Evolutionary conservation across 2,329 filamentous ascomycete species (phyloP), one percentile per base, ranked within the genome.

Genomic region (Fusarium luffae): DNA sequence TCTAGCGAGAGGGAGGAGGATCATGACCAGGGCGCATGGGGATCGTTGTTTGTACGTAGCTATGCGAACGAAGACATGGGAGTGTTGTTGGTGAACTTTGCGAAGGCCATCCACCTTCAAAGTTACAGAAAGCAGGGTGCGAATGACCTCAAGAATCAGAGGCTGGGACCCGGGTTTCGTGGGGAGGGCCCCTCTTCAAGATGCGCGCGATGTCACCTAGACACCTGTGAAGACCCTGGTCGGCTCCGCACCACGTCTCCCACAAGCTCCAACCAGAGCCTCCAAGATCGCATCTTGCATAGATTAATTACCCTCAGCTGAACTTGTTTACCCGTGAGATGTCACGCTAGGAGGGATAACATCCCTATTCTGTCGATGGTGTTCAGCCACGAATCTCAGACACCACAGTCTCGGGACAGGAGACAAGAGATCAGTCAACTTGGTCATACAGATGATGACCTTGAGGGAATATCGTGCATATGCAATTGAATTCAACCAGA

Each of bases 141-240:
- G 63, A 58, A 66, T 73, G 54, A 59, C 60, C 51, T 58, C 57
- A 43, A 47, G 30, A 56, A 25, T 52, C 34, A 51, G 48, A 52
- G 40, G 52, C 50, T 59, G 50, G 32, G 48, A 44, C 52, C 41
- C 27, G 23, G 34, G 65, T 65, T 59, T 52, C 64, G 67, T 68
- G 67, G 67, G 69, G 68, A 65, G 60, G 65, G 59, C 47, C 61
- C 61, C 65, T 70, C 63, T 59, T 49, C 65, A 71, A 54, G 49
- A 56, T 55, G 25, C 40, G 27, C 63, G 51, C 72, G 72, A 74
- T 74, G 72, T 74, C 48, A 74, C 72, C 66, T 42, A 40, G 63
- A 55, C 68, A 72, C 70, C 68, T 72, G 61, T 56, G 41, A 54
- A 55, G 23, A 74, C 72, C 72, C 72, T 74, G 72, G 72, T 54